These are phyloP conservation scores for Clavulina sp. DNA, from an alignment of 768 basidiomycete genomes.

Conservation along the genomic window DNA sequence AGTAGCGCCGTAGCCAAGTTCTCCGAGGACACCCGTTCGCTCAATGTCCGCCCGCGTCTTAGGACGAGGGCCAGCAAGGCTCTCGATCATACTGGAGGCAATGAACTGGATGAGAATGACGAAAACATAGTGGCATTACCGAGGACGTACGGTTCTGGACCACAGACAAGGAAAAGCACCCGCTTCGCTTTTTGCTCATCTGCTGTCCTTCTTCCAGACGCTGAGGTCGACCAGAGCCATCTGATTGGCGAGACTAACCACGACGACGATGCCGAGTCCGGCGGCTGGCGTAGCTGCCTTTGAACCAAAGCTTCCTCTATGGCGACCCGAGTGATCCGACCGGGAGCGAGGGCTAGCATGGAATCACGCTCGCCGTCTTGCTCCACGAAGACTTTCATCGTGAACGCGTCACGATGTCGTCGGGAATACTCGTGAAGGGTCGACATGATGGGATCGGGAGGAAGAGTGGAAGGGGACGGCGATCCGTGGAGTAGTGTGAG, in stretches of 20 bases:
- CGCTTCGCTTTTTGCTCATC: no score
- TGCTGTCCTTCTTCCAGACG: background rate
- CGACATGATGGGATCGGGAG: conserved; percentile 37
- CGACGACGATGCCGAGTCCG: conserved; percentile 22
- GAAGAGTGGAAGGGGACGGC: conserved; percentile 65
- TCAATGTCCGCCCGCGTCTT: conserved; percentile 1
- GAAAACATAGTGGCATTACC: conserved; percentile 1
- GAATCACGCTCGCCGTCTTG: conserved; percentile 5
- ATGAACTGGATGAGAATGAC: conserved; percentile 7
- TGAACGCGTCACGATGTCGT: conserved; percentile 37
- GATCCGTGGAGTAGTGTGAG: conserved; percentile 19
- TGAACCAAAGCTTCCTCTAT: background rate
- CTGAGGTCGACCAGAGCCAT: background rate
- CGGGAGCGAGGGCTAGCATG: conserved; percentile 1
- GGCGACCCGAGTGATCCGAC: background rate
- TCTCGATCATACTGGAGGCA: conserved; percentile 45
- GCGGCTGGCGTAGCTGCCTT: background rate
- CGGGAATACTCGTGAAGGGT: conserved; percentile 25
- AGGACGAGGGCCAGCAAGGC: conserved; percentile 57
- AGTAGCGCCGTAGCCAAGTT: conserved; percentile 15
- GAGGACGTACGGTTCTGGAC: conserved; percentile 56
- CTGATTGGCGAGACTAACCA: background rate
- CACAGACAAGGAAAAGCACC: conserved; percentile 57
- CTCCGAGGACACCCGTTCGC: conserved; percentile 50
- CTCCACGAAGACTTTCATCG: conserved; percentile 47